Conservation (phyloP, 805 yeast species). For the Wickerhamiella vanderwaltii region DNA sequence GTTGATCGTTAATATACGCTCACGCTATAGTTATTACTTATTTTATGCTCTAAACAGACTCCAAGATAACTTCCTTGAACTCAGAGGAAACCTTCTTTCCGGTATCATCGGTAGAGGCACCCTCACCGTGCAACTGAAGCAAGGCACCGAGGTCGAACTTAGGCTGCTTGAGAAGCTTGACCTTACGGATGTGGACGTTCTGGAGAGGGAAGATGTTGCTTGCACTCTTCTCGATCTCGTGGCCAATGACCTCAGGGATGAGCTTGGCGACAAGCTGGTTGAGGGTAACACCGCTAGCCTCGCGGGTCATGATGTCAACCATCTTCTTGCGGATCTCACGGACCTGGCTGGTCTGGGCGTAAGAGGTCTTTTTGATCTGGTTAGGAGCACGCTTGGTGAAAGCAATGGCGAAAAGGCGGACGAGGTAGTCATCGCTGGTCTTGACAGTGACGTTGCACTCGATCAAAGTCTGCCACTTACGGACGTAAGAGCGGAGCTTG, state of each 20-base stretch:
- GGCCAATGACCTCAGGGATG: conserved; percentile 97
- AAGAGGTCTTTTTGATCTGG: conserved; percentile 95
- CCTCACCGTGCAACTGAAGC: conserved; percentile 95
- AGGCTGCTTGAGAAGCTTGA: conserved; percentile 96
- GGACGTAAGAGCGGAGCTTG: conserved; percentile 92
- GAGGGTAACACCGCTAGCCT: conserved; percentile 86
- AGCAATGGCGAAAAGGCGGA: conserved; percentile 93
- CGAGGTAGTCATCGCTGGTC: conserved; percentile 94
- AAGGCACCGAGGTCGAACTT: conserved; percentile 96
- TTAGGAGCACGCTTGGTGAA: conserved; percentile 96
- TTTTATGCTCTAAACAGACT: conserved; percentile 58
- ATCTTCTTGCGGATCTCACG: conserved; percentile 95
- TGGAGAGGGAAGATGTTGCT: conserved; percentile 93
- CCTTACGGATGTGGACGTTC: conserved; percentile 98
- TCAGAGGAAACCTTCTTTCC: conserved; percentile 89
- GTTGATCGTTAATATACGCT: too few species aligned
- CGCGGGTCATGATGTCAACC: conserved; percentile 92
- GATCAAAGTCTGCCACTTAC: conserved; percentile 98
- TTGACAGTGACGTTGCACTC: conserved; percentile 97
- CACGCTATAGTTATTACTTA: conserved; percentile 4
- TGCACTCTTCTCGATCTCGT: conserved; percentile 95
- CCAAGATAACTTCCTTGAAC: conserved; percentile 98
- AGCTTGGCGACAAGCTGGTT: conserved; percentile 95
- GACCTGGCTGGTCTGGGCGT: conserved; percentile 95
- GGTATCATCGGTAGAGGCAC: conserved; percentile 72